These are phyloP conservation scores for Euphrasia arctica DNA, from an alignment of 305 asterid genomes.

Conservation along the genomic window DNA sequence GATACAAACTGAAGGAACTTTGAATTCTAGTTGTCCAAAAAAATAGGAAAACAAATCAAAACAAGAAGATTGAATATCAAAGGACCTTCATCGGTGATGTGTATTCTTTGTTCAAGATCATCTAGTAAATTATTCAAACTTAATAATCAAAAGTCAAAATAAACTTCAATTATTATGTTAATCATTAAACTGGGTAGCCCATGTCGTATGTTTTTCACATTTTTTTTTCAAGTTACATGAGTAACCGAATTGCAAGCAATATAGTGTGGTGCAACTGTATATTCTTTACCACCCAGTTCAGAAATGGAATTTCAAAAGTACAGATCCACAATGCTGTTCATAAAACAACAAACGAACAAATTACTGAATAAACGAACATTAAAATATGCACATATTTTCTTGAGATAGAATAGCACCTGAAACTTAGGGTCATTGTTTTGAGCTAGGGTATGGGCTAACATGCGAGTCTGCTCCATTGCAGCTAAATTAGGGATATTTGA, in stretches of 20 bases:
- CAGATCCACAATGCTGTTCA: slow-evolving; percentile 14
- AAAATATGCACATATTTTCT: slow-evolving; percentile 18
- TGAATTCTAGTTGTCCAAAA: slow-evolving; percentile 63
- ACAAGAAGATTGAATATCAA: slow-evolving; percentile 15
- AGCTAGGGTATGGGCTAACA: slow-evolving; percentile 94
- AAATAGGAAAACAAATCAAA: slow-evolving; percentile 21
- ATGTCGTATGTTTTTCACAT: too few species aligned
- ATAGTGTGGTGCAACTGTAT: slow-evolving; percentile 4
- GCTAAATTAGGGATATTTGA: slow-evolving; percentile 58
- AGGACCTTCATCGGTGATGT: slow-evolving; percentile 16
- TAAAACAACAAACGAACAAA: slow-evolving; percentile 16
- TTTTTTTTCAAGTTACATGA: slow-evolving; percentile 4
- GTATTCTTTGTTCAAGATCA: slow-evolving; percentile 19
- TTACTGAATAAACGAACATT: slow-evolving; percentile 16
- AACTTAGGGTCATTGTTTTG: slow-evolving; percentile 94
- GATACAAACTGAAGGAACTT: slow-evolving; percentile 97
- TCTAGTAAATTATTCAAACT: slow-evolving; percentile 11
- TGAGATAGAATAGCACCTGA: slow-evolving; percentile 55
- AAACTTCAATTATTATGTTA: slow-evolving; percentile 9
- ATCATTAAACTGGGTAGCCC: slow-evolving; percentile 17
- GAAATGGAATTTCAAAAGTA: slow-evolving; percentile 12
- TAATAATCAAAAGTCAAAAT: neutral
- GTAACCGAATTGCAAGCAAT: slow-evolving; percentile 6
- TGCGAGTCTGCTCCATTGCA: slow-evolving; percentile 92
- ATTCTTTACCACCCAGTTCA: slow-evolving; percentile 8